Percentiles rank a stretch among this genome's conserved stretches.
These are phyloP conservation scores for Cladosporium cucumerinum DNA, from an alignment of 2,329 filamentous ascomycete species.

Conservation along the genomic window DNA sequence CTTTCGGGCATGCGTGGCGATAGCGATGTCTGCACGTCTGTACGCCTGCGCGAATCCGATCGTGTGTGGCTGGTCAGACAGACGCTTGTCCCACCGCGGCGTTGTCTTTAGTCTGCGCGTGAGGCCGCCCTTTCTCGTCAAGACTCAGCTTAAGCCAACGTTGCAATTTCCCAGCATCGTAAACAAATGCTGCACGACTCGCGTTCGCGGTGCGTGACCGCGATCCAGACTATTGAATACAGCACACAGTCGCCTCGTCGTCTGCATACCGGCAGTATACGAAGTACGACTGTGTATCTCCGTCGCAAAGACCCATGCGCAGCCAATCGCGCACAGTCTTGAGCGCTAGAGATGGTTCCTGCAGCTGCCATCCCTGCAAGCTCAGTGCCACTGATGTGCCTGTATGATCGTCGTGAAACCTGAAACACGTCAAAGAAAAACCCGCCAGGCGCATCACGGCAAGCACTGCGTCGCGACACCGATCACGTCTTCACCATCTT, in stretches of 20 bases:
- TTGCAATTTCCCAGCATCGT: not conserved
- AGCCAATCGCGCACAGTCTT: not conserved
- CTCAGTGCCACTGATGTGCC: not conserved
- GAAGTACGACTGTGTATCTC: not conserved
- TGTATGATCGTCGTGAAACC: conserved; percentile 10
- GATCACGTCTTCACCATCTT: conserved; percentile 3
- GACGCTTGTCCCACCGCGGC: conserved; percentile 15
- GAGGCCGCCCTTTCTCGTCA: conserved; percentile 6
- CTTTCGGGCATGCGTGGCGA: conserved; percentile 1
- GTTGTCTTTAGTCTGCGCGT: conserved; percentile 7
- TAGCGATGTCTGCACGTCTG: not conserved
- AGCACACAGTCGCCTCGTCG: not conserved
- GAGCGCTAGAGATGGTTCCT: conserved; percentile 4
- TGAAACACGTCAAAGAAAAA: conserved; percentile 13
- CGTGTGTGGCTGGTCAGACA: conserved; percentile 10
- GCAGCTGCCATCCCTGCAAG: conserved; percentile 6
- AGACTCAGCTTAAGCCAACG: conserved; percentile 2
- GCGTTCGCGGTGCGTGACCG: not conserved
- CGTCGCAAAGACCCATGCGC: not conserved
- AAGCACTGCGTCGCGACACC: not conserved
- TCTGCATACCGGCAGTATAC: not conserved
- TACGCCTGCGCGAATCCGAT: conserved; percentile 11
- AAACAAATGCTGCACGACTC: conserved; percentile 4
- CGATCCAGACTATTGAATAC: not conserved
- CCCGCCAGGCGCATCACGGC: not conserved